Conservation (phyloP, 1,139 yeast species). For the Kluyveromyces marxianus region DNA sequence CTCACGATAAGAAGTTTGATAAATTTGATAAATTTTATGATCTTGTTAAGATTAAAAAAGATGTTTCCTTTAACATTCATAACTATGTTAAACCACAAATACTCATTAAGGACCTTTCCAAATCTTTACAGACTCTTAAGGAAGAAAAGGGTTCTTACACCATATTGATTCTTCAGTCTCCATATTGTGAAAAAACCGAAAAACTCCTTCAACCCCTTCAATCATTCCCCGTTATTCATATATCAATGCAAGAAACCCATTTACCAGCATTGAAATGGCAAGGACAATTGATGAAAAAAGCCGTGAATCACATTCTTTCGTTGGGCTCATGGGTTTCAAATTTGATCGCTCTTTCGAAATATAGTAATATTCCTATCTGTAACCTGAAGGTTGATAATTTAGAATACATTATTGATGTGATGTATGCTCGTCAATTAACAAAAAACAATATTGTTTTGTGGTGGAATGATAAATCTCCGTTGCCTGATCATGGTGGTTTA, state of each 20-base stretch:
- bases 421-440: constrained; percentile 70
- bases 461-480: constrained; percentile 76
- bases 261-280: constrained; percentile 90
- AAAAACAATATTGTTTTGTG: constrained; percentile 68
- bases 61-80: constrained; percentile 44
- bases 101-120: constrained; percentile 47
- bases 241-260: constrained; percentile 47
- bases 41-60: constrained; percentile 45
- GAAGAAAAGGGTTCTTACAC: constrained; percentile 66
- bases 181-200: constrained; percentile 42
- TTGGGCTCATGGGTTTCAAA: constrained; percentile 70
- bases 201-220: constrained; percentile 38
- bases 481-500: constrained; percentile 81
- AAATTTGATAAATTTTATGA: constrained; percentile 38
- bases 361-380: constrained; percentile 79
- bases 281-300: constrained; percentile 53
- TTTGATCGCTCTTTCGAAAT: constrained; percentile 57
- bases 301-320: constrained; percentile 65
- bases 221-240: constrained; percentile 60
- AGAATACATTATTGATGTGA: constrained; percentile 74
- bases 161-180: constrained; percentile 67
- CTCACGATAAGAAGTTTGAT: constrained; percentile 41
- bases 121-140: constrained; percentile 47
- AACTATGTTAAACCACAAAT: constrained; percentile 47
- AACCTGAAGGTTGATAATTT: constrained; percentile 71